These are phyloP conservation scores for Penicillium desertorum DNA, from an alignment of 495 filamentous ascomycete species.

Conservation along the genomic window DNA sequence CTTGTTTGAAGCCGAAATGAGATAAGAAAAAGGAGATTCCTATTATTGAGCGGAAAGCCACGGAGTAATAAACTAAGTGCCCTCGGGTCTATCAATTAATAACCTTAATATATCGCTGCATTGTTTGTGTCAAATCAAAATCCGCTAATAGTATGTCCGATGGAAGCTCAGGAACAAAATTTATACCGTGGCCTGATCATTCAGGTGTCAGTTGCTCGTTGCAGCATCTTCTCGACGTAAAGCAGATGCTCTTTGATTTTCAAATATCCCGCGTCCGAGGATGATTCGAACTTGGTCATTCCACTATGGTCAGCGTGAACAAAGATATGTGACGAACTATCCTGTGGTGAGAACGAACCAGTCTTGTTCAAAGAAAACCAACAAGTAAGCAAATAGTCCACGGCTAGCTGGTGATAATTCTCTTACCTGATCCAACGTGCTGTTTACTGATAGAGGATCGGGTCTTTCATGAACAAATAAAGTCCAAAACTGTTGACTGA, in stretches of 20 bases:
- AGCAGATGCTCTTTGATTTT: slow-evolving; percentile 6
- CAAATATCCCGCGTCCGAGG: slow-evolving; percentile 10
- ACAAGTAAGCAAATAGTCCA: background rate
- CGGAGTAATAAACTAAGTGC: background rate
- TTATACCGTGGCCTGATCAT: background rate
- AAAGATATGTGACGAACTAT: slow-evolving; percentile 6
- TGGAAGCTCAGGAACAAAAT: background rate
- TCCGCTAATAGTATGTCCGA: background rate
- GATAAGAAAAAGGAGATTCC: background rate
- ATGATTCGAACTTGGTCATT: slow-evolving; percentile 18
- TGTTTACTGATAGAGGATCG: background rate
- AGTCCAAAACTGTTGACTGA: slow-evolving; percentile 5
- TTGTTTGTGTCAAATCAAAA: background rate
- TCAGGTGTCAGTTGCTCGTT: background rate
- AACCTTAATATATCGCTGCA: background rate
- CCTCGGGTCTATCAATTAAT: background rate
- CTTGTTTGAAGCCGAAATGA: background rate
- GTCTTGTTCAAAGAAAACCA: background rate
- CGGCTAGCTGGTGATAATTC: background rate
- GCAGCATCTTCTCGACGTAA: background rate
- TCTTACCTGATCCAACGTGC: slow-evolving; percentile 6
- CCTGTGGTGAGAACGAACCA: background rate
- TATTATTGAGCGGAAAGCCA: background rate
- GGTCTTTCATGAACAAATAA: slow-evolving; percentile 8
- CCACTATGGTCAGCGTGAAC: slow-evolving; percentile 10